Base-by-base conservation (phyloP, 805 yeast genomes). In the Lachancea meyersii region DNA sequence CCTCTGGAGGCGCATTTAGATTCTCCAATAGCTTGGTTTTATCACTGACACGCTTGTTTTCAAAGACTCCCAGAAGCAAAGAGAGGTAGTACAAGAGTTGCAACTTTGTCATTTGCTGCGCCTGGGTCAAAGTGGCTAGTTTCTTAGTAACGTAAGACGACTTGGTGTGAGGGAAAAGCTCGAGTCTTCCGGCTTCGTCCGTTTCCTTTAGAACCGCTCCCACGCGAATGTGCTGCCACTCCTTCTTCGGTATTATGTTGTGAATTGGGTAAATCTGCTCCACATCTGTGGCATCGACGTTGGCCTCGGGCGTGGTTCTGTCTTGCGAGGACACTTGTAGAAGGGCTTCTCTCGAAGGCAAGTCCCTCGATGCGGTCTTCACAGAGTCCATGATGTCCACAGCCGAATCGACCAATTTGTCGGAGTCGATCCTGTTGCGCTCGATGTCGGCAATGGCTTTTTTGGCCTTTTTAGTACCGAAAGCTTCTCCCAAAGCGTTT, bases 381-480 rank as follows among this genome's bases (percentile, higher is more conserved):
- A 93, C 88, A 28, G 80, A 73, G 53, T 86, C 96, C 42, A 88
- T 79, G 54, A 91, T 89, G 53, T 86, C 93, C 46, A 77, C 63
- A 60, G 91, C 93, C 40, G 80, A 70, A 46, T 75, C 82, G 43
- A 76, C 83, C 51, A 93, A 74, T 63, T 80, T 77, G 40, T 79
- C 94, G 2, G 96, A 75, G 60, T 93, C 97, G 57, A 93, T 80
- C 54, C 84, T 75, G 67, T 93, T 93, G 63, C 83, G 79, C 56
- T 82, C 93, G 55, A 79, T 65, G 60, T 82, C 91, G 40, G 76
- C 69, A 56, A 93, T 84, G 27, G 95, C 95, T 54, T 86, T 83
- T 69, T 87, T 91, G 48, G 97, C 97, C 69, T 80, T 89, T 69
- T 86, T 89, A 45, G 98, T 91, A 73, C 98, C 98, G 55, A 93